These are phyloP conservation scores for Prunus padus DNA, from an alignment of 306 rosid genomes.

Conservation along the genomic window DNA sequence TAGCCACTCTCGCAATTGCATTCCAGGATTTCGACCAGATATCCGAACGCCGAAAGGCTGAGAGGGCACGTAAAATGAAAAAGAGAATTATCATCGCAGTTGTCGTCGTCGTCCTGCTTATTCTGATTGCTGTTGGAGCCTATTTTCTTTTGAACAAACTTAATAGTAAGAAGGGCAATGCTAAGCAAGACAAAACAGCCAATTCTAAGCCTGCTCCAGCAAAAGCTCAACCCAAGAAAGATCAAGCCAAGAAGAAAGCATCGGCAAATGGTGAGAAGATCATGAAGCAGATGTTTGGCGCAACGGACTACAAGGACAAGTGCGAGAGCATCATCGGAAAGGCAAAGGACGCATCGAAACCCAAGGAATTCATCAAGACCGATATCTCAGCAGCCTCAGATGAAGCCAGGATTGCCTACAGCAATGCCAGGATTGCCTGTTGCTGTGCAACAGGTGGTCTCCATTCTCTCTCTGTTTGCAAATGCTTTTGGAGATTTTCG, in stretches of 20 bases:
- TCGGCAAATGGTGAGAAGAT: constrained; percentile 17
- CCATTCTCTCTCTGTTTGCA: constrained; percentile 50
- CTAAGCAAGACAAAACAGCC: neutral
- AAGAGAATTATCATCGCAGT: constrained; percentile 46
- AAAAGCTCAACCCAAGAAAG: neutral
- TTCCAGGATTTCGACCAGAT: constrained; percentile 87
- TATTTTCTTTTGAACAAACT: constrained; percentile 20
- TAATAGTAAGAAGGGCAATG: neutral
- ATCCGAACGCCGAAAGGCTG: constrained; percentile 57
- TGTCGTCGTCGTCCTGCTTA: constrained; percentile 35
- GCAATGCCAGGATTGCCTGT: too few species aligned
- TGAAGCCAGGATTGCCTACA: constrained; percentile 45
- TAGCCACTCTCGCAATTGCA: constrained; percentile 37
- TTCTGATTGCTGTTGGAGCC: constrained; percentile 36
- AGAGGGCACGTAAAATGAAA: constrained; percentile 43
- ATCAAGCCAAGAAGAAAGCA: neutral
- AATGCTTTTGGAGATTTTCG: constrained; percentile 41
- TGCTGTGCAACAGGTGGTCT: constrained; percentile 28
- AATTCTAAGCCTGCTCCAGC: neutral
- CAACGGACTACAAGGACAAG: constrained; percentile 47
- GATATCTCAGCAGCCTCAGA: constrained; percentile 38
- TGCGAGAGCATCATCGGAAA: constrained; percentile 48
- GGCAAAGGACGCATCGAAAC: constrained; percentile 31
- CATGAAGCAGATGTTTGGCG: constrained; percentile 42
- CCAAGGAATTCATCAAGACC: constrained; percentile 53